Conservation (phyloP, 2,329 filamentous ascomycete species). For the Ophiostoma fasciatum region DNA sequence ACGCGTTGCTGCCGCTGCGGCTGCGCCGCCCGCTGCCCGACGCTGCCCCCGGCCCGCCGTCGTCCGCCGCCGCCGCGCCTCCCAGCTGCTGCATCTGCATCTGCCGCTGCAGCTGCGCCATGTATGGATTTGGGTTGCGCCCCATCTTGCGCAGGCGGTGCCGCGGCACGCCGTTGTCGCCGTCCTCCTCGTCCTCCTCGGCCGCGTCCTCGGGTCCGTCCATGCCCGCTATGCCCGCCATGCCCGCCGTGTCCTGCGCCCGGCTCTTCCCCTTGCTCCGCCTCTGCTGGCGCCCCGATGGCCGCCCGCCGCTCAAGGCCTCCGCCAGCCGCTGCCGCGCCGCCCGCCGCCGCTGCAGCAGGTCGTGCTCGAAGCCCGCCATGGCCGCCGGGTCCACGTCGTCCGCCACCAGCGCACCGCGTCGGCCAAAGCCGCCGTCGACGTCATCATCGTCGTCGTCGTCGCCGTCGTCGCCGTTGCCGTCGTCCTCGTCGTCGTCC, state of each 20-base stretch:
- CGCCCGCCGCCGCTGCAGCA: slow-evolving; percentile 31
- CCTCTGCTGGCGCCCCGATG: slow-evolving; percentile 12
- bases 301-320: slow-evolving; percentile 8
- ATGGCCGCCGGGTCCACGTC: slow-evolving; percentile 30
- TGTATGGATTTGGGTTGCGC: slow-evolving; percentile 5
- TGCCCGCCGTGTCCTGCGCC: slow-evolving; percentile 16
- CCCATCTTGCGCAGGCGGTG: slow-evolving; percentile 2
- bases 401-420: too few species aligned
- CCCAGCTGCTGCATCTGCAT: slow-evolving; percentile 1
- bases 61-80: not conserved
- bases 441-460: slow-evolving; percentile 4
- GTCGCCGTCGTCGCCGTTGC: not conserved
- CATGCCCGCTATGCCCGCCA: not conserved
- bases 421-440: too few species aligned
- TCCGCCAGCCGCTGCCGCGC: slow-evolving; percentile 23
- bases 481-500: not conserved
- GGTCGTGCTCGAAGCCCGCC: slow-evolving; percentile 35
- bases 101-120: slow-evolving; percentile 7
- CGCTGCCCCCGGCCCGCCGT: not conserved
- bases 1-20: not conserved
- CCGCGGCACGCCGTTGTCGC: not conserved
- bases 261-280: slow-evolving; percentile 30
- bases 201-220: not conserved
- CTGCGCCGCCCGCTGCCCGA: not conserved
- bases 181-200: not conserved